Base-by-base conservation (phyloP, 2,329 filamentous ascomycete genomes). In the Colletotrichum graminicola region DNA sequence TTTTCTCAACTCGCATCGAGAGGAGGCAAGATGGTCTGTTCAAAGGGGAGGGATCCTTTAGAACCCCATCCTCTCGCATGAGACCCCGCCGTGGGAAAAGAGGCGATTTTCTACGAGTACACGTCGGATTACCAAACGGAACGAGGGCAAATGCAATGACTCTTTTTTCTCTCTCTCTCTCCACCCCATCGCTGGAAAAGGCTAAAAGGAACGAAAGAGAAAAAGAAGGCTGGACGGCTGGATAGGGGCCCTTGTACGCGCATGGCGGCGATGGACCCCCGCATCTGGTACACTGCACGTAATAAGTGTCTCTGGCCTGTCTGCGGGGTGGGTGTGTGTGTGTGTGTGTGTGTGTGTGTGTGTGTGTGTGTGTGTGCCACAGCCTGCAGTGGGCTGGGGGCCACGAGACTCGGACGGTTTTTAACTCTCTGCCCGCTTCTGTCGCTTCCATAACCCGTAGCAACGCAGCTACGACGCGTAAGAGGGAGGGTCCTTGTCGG, bases 271-370 rank as follows among this genome's bases (percentile, higher is more conserved):
- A 49, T 21, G 32, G 18, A 51, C 63, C 64, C 63, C 64, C 64
- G 57, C 67, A 45, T 51, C 45, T 23, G 36, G n/a, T 39, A 55
- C 36, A 62, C 63, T 71, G 67, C 64, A 71, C 67, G 63, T 66
- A 71, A 67, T 71, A n/a, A 61, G 26, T 26, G 43, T 45, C 32
- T 49, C n/a, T 41, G 16, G 55, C 49, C 34, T 23, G 32, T 23
- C 18, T 51, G 66, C 29, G 57, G 60, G 43, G n/a, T n/a, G n/a
- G n/a, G n/a, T n/a, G n/a, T n/a, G n/a, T n/a, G n/a, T n/a, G n/a
- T n/a, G n/a, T n/a, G n/a, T n/a, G n/a, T n/a, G n/a, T n/a, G n/a
- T n/a, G n/a, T n/a, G n/a, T n/a, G n/a, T n/a, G n/a, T n/a, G n/a
- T n/a, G n/a, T n/a, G n/a, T n/a, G n/a, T n/a, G n/a, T n/a, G n/a